phyloP scores from a whole-genome alignment of 371 early-diverging fungal genomes.

The Dichotomocladium elegans region DNA sequence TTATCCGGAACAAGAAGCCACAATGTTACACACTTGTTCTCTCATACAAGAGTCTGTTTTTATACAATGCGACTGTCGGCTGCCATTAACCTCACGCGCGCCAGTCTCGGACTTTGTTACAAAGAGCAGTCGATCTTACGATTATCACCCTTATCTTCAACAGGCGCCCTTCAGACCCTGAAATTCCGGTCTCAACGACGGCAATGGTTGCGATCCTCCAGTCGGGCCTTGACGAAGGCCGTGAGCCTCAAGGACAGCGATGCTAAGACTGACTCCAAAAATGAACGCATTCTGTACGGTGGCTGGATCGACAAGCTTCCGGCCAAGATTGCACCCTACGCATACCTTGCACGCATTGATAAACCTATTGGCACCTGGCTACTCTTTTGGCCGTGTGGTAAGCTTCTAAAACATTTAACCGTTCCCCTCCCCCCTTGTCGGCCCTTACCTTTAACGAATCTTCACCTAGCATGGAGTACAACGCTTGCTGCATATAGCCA shows the following conservation, averaged over 20 bases:
- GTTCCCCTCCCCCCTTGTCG: neutral
- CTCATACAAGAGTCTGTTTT: neutral
- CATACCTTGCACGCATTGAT: slow-evolving; percentile 78
- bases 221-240: neutral
- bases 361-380: slow-evolving; percentile 93
- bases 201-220: neutral
- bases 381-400: slow-evolving; percentile 87
- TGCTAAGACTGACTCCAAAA: neutral
- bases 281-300: slow-evolving; percentile 16
- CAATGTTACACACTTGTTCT: neutral
- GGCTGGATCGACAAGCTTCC: slow-evolving; percentile 45
- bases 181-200: neutral
- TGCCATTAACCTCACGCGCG: neutral
- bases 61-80: slow-evolving; percentile 1
- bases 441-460: neutral
- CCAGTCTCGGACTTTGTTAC: neutral
- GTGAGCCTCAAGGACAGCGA: neutral
- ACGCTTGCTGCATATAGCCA: slow-evolving; percentile 74
- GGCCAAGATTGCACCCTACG: slow-evolving; percentile 60
- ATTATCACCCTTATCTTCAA: no score
- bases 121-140: neutral
- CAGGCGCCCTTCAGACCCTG: neutral
- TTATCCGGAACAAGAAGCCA: neutral
- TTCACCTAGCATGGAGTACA: slow-evolving; percentile 67
- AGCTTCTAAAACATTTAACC: neutral